Evolutionary conservation across 2,329 filamentous ascomycete species (phyloP), one percentile per base, ranked within the genome.

Genomic region (Scedosporium boydii): DNA sequence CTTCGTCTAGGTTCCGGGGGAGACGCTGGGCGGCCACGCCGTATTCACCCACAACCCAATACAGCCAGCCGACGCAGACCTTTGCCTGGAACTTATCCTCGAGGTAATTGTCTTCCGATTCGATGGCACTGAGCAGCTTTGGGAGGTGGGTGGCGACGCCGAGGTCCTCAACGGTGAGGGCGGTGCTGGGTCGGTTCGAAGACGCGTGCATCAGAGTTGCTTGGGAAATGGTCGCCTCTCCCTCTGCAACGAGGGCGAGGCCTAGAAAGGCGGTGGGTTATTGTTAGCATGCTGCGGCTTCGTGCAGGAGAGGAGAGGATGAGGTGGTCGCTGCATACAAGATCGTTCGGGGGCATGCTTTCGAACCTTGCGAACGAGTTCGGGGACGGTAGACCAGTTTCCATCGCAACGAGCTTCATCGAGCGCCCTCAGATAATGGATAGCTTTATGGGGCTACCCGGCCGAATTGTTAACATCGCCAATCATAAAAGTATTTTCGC

Each of bases 301-400:
- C 26, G 42, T 26, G 58, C n/a, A 46, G 38, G 58, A 41, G 16
- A 18, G 21, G 27, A 21, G 59, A 18, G 48, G 16, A 58, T 62
- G 56, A 56, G 62, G 63, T 60, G 53, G 57, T 64, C 59, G 64
- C 63, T 66, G 71, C 85, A 69, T 87, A 97, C 93, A 96, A 76
- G 85, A 84, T 74, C 90, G 85, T 65, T 90, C 85, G 48, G 92
- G 88, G 69, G 92, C 90, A 82, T 99, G 93, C 76, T 99, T 98
- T 71, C 89, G 89, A 70, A 98, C 84, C 77, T 99, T 99, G 73
- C 93, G 87, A 69, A 95, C 87, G 66, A 96, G 83, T 77, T 98
- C 93, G 27, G 91, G 90, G 34, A 98, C 83, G 34, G 90, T 86
- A 67, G 86, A 81, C 95, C 95, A 99, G 73, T 87, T 87, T 60